phyloP scores from a whole-genome alignment of 371 early-diverging fungal genomes.

The Phascolomyces articulosus region DNA sequence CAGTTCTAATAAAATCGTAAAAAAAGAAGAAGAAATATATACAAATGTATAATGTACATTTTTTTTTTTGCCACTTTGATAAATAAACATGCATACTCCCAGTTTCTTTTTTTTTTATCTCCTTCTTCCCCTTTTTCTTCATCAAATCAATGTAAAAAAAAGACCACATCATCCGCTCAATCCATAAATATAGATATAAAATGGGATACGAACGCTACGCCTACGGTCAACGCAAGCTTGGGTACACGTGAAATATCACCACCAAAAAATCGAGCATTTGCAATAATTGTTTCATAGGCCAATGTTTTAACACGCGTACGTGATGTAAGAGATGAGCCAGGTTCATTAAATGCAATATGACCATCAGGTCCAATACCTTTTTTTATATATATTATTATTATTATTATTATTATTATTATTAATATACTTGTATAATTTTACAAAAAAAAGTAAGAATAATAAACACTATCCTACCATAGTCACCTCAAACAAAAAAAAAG shows the following conservation, averaged over 20 bases:
- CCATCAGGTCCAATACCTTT: conserved; percentile 83
- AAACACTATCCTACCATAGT: no score
- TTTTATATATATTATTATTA: not conserved
- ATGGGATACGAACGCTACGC: conserved; percentile 70
- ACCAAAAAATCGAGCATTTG: conserved; percentile 88
- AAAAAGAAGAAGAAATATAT: conserved; percentile 12
- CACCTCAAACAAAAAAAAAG: no score
- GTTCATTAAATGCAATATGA: conserved; percentile 92
- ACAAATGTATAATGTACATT: no score
- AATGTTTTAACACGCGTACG: conserved; percentile 90
- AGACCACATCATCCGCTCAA: not conserved
- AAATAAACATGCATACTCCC: not conserved
- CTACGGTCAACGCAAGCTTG: conserved; percentile 89
- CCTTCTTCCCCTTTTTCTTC: not conserved
- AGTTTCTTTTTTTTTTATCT: not conserved
- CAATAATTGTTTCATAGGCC: conserved; percentile 90
- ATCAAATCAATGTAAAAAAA: not conserved
- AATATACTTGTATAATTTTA: no score
- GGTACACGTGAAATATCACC: conserved; percentile 88
- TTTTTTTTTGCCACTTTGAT: not conserved
- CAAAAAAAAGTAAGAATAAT: no score
- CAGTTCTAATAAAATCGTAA: conserved; percentile 59
- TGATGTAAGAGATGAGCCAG: conserved; percentile 85
- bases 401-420: no score
- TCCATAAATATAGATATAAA: not conserved